A percentile compares a stretch with the other conserved stretches of the same genome.
These are phyloP conservation scores for Solanum chiquidenum DNA, from an alignment of 257 asterid genomes.

Conservation along the genomic window DNA sequence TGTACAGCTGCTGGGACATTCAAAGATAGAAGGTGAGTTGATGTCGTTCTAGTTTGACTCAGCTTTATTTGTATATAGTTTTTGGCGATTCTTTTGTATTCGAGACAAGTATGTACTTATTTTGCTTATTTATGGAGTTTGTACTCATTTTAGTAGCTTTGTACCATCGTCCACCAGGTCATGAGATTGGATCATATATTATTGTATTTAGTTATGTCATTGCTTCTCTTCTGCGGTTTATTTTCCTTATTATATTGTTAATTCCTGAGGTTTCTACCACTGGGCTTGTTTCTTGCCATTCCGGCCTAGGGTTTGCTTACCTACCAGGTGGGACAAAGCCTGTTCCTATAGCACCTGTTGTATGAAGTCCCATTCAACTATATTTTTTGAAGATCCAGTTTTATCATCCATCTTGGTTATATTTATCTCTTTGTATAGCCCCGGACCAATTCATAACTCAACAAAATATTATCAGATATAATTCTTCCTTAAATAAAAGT, in stretches of 20 bases:
- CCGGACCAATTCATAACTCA: not conserved
- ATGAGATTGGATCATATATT: not conserved
- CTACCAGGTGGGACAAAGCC: not conserved
- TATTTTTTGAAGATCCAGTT: not conserved
- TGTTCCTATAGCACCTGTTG: not conserved
- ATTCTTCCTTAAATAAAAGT: not conserved
- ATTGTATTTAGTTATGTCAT: too few relatives aligned
- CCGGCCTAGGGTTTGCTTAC: not conserved
- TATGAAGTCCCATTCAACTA: not conserved
- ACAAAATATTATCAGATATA: not conserved
- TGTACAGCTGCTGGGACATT: not conserved
- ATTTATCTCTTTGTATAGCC: not conserved
- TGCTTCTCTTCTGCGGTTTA: too few relatives aligned
- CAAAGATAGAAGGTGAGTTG: not conserved
- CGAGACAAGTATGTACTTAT: not conserved
- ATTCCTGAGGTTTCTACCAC: too few relatives aligned
- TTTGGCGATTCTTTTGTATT: not conserved
- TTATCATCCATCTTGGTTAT: not conserved
- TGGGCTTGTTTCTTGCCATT: not conserved
- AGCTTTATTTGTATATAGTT: too few relatives aligned
- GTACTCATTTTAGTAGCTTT: not conserved
- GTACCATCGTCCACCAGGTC: not conserved
- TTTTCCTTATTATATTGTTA: too few relatives aligned
- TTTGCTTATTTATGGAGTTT: not conserved
- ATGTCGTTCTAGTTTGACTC: not conserved